Conservation (phyloP, 2,329 filamentous ascomycete genomes). For the Aureobasidium mangrovei region DNA sequence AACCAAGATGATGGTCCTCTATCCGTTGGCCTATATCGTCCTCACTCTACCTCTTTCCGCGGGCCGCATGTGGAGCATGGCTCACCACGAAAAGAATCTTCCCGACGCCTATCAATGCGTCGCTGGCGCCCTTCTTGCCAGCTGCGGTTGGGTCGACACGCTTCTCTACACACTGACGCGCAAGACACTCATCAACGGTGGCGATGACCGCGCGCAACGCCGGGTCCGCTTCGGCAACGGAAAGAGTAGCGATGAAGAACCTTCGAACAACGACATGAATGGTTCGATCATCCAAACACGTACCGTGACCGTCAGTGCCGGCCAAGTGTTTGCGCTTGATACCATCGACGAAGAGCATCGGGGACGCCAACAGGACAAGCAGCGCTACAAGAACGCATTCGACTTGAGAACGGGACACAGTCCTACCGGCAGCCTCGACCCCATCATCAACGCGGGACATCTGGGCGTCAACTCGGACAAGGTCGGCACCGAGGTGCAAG, state of each 20-base stretch:
- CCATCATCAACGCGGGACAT: constrained; percentile 13
- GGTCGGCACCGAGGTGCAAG: not conserved
- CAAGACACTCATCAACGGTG: constrained; percentile 25
- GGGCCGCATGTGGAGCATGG: constrained; percentile 55
- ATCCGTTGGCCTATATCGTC: constrained; percentile 60
- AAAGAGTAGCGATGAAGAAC: constrained; percentile 15
- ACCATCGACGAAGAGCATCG: constrained; percentile 8
- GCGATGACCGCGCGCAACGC: not conserved
- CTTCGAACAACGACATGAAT: constrained; percentile 8
- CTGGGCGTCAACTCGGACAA: not conserved
- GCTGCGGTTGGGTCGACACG: constrained; percentile 52
- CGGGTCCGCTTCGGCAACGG: not conserved
- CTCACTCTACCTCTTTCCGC: constrained; percentile 59
- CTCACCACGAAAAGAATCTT: constrained; percentile 30
- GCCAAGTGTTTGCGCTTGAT: constrained; percentile 1
- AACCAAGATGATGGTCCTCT: constrained; percentile 53
- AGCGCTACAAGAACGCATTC: constrained; percentile 2
- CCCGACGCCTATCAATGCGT: constrained; percentile 40
- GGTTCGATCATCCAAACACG: constrained; percentile 23
- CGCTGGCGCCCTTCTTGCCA: constrained; percentile 48
- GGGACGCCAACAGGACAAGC: not conserved
- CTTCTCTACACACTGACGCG: constrained; percentile 50
- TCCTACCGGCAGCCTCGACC: constrained; percentile 17
- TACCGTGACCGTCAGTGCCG: constrained; percentile 20
- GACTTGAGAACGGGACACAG: constrained; percentile 7